phyloP scores from a whole-genome alignment of 2,329 filamentous ascomycete species.

The Ploettnerulaceae sp. region DNA sequence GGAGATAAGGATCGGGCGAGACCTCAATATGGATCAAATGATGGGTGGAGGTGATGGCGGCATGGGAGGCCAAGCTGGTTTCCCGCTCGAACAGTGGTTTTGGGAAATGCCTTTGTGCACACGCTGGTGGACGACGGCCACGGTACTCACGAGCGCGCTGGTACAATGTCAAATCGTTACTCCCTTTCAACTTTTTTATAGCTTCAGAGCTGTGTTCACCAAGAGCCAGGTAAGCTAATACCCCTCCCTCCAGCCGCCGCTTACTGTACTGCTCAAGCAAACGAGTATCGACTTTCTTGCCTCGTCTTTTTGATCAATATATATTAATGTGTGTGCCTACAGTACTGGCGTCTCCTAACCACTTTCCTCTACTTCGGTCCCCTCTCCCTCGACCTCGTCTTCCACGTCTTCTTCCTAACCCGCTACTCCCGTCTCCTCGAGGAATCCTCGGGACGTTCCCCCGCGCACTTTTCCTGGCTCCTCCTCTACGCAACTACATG shows the following conservation, averaged over 20 bases:
- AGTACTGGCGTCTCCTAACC: constrained; percentile 96
- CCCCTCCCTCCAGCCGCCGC: background rate
- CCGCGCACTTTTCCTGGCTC: constrained; percentile 93
- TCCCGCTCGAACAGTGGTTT: constrained; percentile 96
- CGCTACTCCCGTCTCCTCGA: constrained; percentile 93
- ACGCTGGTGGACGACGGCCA: constrained; percentile 93
- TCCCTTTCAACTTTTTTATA: constrained; percentile 96
- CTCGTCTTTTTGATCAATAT: no score
- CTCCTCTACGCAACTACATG: constrained; percentile 78
- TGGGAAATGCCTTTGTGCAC: constrained; percentile 98
- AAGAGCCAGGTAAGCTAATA: constrained; percentile 72
- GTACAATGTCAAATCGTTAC: constrained; percentile 92
- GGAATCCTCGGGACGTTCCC: constrained; percentile 85
- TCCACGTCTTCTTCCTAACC: constrained; percentile 97
- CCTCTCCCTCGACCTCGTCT: constrained; percentile 86
- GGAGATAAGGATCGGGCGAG: no score
- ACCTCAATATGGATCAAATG: constrained; percentile 35
- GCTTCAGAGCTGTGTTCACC: constrained; percentile 82
- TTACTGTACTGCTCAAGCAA: no score
- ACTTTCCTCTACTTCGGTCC: constrained; percentile 98
- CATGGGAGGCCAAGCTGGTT: constrained; percentile 49
- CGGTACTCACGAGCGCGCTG: constrained; percentile 77
- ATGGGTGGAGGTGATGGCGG: constrained; percentile 33
- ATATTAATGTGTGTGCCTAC: constrained; percentile 3
- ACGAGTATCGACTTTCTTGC: no score